Conservation (phyloP, 2,329 filamentous ascomycete genomes). For the Pseudogymnoascus sp. region DNA sequence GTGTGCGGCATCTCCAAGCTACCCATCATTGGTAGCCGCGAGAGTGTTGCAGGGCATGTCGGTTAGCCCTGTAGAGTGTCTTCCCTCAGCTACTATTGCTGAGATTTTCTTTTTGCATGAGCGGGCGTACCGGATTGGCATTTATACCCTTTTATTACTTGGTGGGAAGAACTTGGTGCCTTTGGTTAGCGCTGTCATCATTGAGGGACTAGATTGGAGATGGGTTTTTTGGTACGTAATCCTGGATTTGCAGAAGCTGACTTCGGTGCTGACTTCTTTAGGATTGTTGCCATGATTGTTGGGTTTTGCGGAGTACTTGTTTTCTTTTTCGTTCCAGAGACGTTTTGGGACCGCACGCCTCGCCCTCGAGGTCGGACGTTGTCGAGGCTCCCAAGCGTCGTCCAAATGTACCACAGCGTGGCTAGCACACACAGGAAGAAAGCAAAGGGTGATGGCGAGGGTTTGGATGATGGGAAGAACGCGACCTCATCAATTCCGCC, state of each 20-base stretch:
- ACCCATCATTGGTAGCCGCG: constrained; percentile 68
- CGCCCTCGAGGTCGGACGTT: constrained; percentile 16
- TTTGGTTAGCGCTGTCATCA: constrained; percentile 76
- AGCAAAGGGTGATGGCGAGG: background rate
- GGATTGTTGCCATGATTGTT: constrained; percentile 75
- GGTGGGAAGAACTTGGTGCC: constrained; percentile 89
- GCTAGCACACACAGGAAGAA: constrained; percentile 10
- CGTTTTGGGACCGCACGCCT: constrained; percentile 87
- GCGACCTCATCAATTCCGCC: background rate
- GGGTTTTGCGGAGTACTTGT: constrained; percentile 61
- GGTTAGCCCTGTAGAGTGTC: constrained; percentile 82
- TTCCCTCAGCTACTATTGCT: constrained; percentile 87
- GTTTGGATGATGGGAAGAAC: background rate
- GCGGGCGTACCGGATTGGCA: constrained; percentile 82
- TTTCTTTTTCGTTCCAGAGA: constrained; percentile 89
- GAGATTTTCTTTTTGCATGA: constrained; percentile 97
- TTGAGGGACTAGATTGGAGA: constrained; percentile 69
- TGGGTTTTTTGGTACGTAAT: constrained; percentile 73
- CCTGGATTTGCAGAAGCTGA: background rate
- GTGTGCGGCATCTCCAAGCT: constrained; percentile 79
- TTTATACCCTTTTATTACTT: constrained; percentile 82
- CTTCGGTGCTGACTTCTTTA: constrained; percentile 29
- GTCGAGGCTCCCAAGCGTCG: constrained; percentile 14
- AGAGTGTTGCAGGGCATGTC: constrained; percentile 82
- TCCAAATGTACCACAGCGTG: constrained; percentile 16